Percentiles rank a stretch among this genome's conserved stretches.
Conservation (phyloP, 2,329 filamentous ascomycete species). For the Cryoendolithus antarcticus region DNA sequence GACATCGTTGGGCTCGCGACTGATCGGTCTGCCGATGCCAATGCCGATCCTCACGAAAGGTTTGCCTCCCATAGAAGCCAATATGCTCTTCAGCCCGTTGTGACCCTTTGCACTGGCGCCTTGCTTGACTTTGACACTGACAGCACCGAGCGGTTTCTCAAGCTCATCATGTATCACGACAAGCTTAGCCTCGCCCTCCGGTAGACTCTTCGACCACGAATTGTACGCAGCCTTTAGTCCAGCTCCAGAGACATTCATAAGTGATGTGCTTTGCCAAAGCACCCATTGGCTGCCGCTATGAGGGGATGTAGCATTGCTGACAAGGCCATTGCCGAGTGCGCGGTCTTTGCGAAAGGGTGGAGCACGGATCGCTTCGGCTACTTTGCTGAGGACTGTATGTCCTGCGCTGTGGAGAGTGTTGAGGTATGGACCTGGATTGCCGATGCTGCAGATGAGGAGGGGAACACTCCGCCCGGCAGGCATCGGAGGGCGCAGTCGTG, state of each 20-base stretch:
- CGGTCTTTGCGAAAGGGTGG: slow-evolving; percentile 26
- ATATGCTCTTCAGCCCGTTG: slow-evolving; percentile 43
- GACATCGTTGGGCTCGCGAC: slow-evolving; percentile 55
- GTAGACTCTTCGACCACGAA: slow-evolving; percentile 29
- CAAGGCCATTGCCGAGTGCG: slow-evolving; percentile 37
- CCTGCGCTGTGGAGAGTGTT: slow-evolving; percentile 79
- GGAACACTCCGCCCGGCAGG: slow-evolving; percentile 23
- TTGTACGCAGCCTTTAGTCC: slow-evolving; percentile 57
- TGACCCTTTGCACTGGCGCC: slow-evolving; percentile 38
- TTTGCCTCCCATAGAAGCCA: slow-evolving; percentile 63
- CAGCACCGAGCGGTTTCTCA: slow-evolving; percentile 56
- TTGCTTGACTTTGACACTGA: slow-evolving; percentile 45
- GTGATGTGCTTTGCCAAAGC: slow-evolving; percentile 59
- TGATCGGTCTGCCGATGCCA: slow-evolving; percentile 74
- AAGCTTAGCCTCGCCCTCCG: slow-evolving; percentile 37
- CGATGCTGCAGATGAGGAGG: slow-evolving; percentile 74
- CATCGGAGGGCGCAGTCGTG: slow-evolving; percentile 9
- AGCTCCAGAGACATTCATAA: slow-evolving; percentile 77
- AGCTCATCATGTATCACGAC: slow-evolving; percentile 85
- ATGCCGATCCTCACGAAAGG: slow-evolving; percentile 59
- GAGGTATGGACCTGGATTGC: slow-evolving; percentile 64
- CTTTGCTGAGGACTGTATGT: slow-evolving; percentile 58
- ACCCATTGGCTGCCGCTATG: slow-evolving; percentile 34
- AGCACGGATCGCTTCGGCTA: slow-evolving; percentile 38
- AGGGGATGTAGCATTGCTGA: slow-evolving; percentile 32